Evolutionary conservation across 257 asterid genomes (phyloP).

Genomic region (Solanum paucissectum): DNA sequence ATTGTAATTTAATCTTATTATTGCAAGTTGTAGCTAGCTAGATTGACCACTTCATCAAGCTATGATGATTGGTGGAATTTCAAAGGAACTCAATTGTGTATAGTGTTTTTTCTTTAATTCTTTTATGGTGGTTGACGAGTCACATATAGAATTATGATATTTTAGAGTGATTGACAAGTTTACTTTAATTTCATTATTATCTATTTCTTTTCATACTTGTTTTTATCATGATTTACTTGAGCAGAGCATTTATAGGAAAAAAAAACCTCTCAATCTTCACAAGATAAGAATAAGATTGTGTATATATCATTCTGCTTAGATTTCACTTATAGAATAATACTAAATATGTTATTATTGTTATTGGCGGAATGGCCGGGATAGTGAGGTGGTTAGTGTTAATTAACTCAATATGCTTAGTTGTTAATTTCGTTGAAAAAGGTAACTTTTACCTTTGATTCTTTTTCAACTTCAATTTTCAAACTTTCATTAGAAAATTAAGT

Average conservation of each 20-base stretch:
- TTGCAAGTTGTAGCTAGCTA: neutral
- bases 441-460: too few relatives aligned
- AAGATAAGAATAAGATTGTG: neutral
- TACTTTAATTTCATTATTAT: neutral
- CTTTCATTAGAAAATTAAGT: too few relatives aligned
- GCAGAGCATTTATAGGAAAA: neutral
- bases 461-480: too few relatives aligned
- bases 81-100: neutral
- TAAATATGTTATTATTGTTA: too few relatives aligned
- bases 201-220: too few relatives aligned
- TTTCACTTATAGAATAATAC: too few relatives aligned
- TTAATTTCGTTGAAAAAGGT: too few relatives aligned
- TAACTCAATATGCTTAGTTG: too few relatives aligned
- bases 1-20: neutral
- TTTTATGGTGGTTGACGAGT: neutral
- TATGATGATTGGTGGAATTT: neutral
- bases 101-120: neutral
- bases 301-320: too few relatives aligned
- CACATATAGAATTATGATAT: neutral
- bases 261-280: accelerated
- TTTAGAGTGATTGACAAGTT: neutral
- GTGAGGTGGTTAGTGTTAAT: too few relatives aligned
- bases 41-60: neutral
- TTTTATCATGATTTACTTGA: neutral
- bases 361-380: accelerated